These are phyloP conservation scores for Melanopsichium pennsylvanicum DNA, from an alignment of 1,284 basidiomycete genomes.

Conservation along the genomic window DNA sequence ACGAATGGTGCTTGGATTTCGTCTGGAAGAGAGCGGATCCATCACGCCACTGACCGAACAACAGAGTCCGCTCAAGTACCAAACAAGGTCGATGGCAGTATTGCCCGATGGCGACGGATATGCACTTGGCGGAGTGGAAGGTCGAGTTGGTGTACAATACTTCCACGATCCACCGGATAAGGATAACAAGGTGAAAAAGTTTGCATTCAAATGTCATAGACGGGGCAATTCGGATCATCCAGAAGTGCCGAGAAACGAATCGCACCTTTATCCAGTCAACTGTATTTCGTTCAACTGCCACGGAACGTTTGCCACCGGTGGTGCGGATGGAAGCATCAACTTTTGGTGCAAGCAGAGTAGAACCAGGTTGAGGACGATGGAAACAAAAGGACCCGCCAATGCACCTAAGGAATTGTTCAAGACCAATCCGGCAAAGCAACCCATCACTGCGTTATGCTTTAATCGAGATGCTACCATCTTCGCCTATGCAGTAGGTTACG, in stretches of 20 bases:
- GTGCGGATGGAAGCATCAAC: conserved; percentile 69
- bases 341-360: conserved; percentile 85
- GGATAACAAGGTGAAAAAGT: conserved; percentile 72
- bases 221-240: conserved; percentile 75
- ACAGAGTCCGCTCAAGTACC: conserved; percentile 75
- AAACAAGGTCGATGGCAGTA: conserved; percentile 74
- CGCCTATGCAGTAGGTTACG: conserved; percentile 63
- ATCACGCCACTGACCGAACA: conserved; percentile 50
- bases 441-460: conserved; percentile 61
- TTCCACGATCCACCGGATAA: conserved; percentile 66
- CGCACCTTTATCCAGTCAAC: conserved; percentile 87
- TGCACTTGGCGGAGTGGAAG: conserved; percentile 92
- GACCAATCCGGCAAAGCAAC: conserved; percentile 56
- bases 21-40: conserved; percentile 73
- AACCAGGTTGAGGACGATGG: conserved; percentile 78
- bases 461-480: conserved; percentile 62
- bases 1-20: conserved; percentile 85
- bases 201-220: conserved; percentile 96
- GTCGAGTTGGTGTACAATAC: conserved; percentile 93
- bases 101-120: conserved; percentile 61
- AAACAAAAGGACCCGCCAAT: conserved; percentile 56
- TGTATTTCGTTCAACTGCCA: conserved; percentile 89
- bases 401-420: conserved; percentile 58
- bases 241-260: conserved; percentile 52
- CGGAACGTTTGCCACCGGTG: conserved; percentile 92